A percentile compares a stretch with the other conserved stretches of the same genome.
These are phyloP conservation scores for Lathyrus aphaca DNA, from an alignment of 306 rosid genomes.

Conservation along the genomic window DNA sequence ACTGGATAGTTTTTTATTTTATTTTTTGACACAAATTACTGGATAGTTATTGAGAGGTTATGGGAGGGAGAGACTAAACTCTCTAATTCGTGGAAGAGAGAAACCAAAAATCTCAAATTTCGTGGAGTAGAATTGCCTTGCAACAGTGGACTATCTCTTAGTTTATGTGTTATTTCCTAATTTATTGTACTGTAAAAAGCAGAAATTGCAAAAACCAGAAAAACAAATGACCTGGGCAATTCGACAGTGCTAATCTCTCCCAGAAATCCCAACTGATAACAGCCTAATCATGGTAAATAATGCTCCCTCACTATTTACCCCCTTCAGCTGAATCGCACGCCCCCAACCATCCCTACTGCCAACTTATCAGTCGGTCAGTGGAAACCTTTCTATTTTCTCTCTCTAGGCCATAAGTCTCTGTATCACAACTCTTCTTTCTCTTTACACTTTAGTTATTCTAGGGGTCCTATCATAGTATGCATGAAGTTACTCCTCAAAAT, in stretches of 20 bases:
- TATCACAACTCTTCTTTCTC: neutral
- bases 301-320: neutral
- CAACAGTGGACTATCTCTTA: too few species aligned
- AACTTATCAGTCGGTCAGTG: neutral
- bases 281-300: neutral
- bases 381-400: slow-evolving; percentile 8
- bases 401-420: neutral
- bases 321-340: neutral
- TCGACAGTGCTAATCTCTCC: neutral
- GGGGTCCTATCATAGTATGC: neutral
- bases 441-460: neutral
- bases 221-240: neutral
- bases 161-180: too few species aligned
- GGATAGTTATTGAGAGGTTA: too few species aligned
- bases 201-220: slow-evolving; percentile 2
- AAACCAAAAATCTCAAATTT: too few species aligned
- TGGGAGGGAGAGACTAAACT: too few species aligned
- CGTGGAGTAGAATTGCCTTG: too few species aligned
- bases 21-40: too few species aligned
- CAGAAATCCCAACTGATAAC: neutral
- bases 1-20: too few species aligned
- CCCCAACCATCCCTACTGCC: neutral
- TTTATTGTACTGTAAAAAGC: neutral
- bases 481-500: slow-evolving; percentile 6
- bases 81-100: too few species aligned